These are phyloP conservation scores for Alternaria arbusti DNA, from an alignment of 2,329 filamentous ascomycete genomes.

Conservation along the genomic window DNA sequence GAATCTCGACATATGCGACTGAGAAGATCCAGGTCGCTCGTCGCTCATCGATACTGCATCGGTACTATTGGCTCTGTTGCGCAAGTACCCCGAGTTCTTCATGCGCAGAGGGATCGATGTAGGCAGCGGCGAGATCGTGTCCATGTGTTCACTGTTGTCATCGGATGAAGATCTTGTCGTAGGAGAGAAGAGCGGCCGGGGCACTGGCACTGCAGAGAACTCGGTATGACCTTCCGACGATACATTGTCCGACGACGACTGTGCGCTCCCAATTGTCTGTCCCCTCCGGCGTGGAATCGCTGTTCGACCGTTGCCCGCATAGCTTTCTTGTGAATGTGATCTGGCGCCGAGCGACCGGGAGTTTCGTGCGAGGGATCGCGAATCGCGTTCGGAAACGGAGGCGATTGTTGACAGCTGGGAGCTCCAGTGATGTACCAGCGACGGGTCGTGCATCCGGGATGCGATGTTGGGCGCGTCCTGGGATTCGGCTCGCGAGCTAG, in stretches of 20 bases:
- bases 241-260: conserved; percentile 43
- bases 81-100: conserved; percentile 48
- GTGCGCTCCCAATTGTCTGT: conserved; percentile 43
- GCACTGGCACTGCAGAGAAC: conserved; percentile 42
- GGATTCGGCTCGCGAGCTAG: conserved; percentile 44
- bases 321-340: conserved; percentile 42
- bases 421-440: conserved; percentile 48
- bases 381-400: conserved; percentile 46
- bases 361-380: conserved; percentile 39
- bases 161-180: conserved; percentile 29
- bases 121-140: conserved; percentile 48
- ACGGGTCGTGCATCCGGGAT: conserved; percentile 49
- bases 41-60: conserved; percentile 41
- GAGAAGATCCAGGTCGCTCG: conserved; percentile 44
- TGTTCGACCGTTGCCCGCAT: conserved; percentile 27
- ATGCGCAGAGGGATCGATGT: conserved; percentile 46
- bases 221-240: conserved; percentile 36
- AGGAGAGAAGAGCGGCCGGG: conserved; percentile 46
- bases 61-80: conserved; percentile 37
- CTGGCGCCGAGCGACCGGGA: conserved; percentile 42
- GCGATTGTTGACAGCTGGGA: conserved; percentile 49
- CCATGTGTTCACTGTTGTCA: conserved; percentile 46
- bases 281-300: conserved; percentile 35
- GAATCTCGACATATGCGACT: conserved; percentile 44
- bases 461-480: conserved; percentile 42